Conservation (phyloP, 2,329 filamentous ascomycete genomes). For the Nemania serpens region DNA sequence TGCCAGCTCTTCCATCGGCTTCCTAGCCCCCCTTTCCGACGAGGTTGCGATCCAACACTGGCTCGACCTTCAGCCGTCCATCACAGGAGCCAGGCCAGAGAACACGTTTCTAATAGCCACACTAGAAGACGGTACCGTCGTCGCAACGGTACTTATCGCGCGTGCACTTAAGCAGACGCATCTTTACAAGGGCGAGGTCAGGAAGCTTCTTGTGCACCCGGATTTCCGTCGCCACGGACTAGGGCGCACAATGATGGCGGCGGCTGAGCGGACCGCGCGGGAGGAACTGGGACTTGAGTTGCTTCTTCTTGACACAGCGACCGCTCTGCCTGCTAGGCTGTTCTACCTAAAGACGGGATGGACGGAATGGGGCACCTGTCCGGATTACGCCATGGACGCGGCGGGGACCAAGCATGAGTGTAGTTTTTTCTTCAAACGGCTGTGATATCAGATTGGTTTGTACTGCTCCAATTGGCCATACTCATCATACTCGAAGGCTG, state of each 20-base stretch:
- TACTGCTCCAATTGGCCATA: too few relatives aligned
- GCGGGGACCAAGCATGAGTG: background rate
- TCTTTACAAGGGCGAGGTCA: slow-evolving; percentile 35
- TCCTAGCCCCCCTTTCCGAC: slow-evolving; percentile 37
- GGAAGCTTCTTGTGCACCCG: slow-evolving; percentile 38
- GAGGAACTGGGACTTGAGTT: slow-evolving; percentile 24
- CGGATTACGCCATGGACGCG: slow-evolving; percentile 4
- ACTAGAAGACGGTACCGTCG: background rate
- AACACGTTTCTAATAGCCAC: slow-evolving; percentile 7
- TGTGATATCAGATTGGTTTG: background rate
- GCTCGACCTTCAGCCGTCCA: slow-evolving; percentile 28
- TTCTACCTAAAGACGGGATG: slow-evolving; percentile 37
- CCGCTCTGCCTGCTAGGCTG: slow-evolving; percentile 27
- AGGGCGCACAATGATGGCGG: background rate
- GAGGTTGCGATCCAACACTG: slow-evolving; percentile 32
- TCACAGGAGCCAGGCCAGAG: slow-evolving; percentile 12
- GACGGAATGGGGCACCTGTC: slow-evolving; percentile 40
- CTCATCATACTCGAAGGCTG: too few relatives aligned
- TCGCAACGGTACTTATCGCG: slow-evolving; percentile 33
- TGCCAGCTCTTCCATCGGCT: slow-evolving; percentile 35
- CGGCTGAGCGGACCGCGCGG: background rate
- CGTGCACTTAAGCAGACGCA: slow-evolving; percentile 36
- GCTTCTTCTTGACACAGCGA: slow-evolving; percentile 36
- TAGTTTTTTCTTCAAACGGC: background rate
- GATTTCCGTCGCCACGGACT: slow-evolving; percentile 30